Base-by-base conservation (phyloP, 768 basidiomycete species). In the Boletus sp. region DNA sequence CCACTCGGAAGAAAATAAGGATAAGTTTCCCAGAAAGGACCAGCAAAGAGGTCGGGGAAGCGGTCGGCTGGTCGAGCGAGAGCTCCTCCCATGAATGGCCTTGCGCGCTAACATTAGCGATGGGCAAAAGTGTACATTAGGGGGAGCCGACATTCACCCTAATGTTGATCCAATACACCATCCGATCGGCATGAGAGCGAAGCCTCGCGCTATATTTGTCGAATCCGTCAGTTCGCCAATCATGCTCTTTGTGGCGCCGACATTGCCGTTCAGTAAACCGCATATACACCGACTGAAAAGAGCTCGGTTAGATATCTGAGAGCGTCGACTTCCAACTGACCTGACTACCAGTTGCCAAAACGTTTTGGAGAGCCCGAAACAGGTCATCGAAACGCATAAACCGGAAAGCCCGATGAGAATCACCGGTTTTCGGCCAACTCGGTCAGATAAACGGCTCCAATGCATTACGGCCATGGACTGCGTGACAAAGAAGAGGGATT, bases 401-500 rank as follows among this genome's bases (percentile, higher is more conserved):
- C 87, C 87, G 27, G 78, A 70, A 3, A 89, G 70, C 1, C 88
- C 88, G 2, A 69, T 73, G 42, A 90, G 74, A 54, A 90, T 81
- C 30, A 90, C 82, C 0, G 88, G 88, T 62, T 85, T 88, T 39
- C 88, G 82, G 11, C 89, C 88, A 15, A 90, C 70, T 40, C 74
- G 72, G 63, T 90, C 88, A 9, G 87, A 88, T 15, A 83, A 57
- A 29, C 85, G 78, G 64, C 84, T 85, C 87, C 88, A 91, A 50
- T 86, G 82, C 34, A 90, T 69, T 30, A 88, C 81, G 3, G 84
- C 83, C 51, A 81, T 64, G 1, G 87, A 85, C 66, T 90, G 85
- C 0, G 87, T 82, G n/a, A 85, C 72, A 57, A 86, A 90, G 71
- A 89, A 90, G 32, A 88, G 66, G 4, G 87, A 89, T 79, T 88